Evolutionary conservation across 140 eudicot species (phyloP).

Genomic region (Cichorium intybus): DNA sequence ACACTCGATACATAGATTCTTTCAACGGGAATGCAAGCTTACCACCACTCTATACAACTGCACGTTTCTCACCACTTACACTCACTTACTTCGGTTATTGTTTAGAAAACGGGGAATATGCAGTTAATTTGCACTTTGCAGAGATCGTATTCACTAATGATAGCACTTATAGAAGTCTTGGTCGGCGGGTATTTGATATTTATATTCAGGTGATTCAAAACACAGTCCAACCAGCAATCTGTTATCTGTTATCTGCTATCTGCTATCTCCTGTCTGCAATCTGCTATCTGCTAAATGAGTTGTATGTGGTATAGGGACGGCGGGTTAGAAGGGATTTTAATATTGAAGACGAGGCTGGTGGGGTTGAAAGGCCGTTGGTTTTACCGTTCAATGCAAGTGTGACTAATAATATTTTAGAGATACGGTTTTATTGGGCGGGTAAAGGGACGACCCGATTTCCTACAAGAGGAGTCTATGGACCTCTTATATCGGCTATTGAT

Average conservation of each 20-base stretch:
- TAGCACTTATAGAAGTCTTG: constrained; percentile 56
- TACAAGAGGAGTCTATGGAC: constrained; percentile 70
- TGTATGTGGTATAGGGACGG: constrained; percentile 41
- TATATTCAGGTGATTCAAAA: constrained; percentile 71
- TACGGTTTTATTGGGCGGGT: constrained; percentile 73
- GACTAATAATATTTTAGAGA: constrained; percentile 49
- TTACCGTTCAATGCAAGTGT: constrained; percentile 42
- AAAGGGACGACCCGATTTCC: constrained; percentile 84
- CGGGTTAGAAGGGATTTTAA: constrained; percentile 54
- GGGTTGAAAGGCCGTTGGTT: constrained; percentile 46
- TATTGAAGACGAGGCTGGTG: constrained; percentile 65
- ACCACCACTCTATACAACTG: constrained; percentile 46
- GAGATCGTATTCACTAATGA: constrained; percentile 63
- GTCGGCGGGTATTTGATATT: constrained; percentile 66
- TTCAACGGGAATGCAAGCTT: constrained; percentile 31
- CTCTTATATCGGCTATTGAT: constrained; percentile 79
- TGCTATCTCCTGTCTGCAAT: background rate
- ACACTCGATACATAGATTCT: constrained; percentile 33
- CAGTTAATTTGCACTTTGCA: constrained; percentile 63
- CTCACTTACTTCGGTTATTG: constrained; percentile 66
- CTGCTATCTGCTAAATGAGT: background rate
- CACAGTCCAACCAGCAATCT: too few species aligned
- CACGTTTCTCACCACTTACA: constrained; percentile 68
- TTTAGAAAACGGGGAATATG: constrained; percentile 67
- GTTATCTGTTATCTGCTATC: background rate